phyloP scores from a whole-genome alignment of 2,329 filamentous ascomycete genomes.

The Diaporthe amygdali region DNA sequence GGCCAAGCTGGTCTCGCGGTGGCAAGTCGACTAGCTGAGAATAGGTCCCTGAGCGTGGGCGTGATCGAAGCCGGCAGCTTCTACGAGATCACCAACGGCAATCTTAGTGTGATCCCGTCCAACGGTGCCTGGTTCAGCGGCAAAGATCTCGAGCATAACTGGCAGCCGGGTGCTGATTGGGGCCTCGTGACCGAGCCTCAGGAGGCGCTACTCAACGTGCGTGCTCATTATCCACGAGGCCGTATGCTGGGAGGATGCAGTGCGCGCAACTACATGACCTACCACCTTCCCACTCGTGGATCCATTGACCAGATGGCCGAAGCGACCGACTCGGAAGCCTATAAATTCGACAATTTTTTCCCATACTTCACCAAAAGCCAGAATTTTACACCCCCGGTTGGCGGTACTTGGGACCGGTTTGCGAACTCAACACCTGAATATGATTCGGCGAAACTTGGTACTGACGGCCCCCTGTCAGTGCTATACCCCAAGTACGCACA shows the following conservation, averaged over 20 bases:
- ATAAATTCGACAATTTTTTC: constrained; percentile 7
- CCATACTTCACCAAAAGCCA: constrained; percentile 1
- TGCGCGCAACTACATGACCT: constrained; percentile 18
- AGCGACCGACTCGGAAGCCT: not conserved
- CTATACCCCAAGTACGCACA: not conserved
- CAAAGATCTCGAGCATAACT: not conserved
- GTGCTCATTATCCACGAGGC: constrained; percentile 7
- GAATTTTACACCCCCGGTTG: constrained; percentile 7
- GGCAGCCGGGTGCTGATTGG: constrained; percentile 7
- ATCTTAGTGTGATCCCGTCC: not conserved
- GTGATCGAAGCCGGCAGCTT: constrained; percentile 20
- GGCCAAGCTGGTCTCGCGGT: constrained; percentile 14
- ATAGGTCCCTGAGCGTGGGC: constrained; percentile 26
- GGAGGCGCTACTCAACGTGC: not conserved
- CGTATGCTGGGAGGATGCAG: not conserved
- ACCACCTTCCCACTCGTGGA: not conserved
- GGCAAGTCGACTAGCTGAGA: not conserved
- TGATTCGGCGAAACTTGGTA: not conserved
- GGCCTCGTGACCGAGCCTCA: constrained; percentile 12
- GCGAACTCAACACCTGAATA: constrained; percentile 5
- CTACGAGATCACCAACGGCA: constrained; percentile 12
- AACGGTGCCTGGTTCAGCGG: not conserved
- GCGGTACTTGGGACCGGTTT: not conserved
- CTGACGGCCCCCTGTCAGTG: not conserved
- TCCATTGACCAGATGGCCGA: constrained; percentile 1